Evolutionary conservation across 73 alveolate species (phyloP), one percentile per base, ranked within the genome.

Genomic region (Paramecium sexaurelia): DNA sequence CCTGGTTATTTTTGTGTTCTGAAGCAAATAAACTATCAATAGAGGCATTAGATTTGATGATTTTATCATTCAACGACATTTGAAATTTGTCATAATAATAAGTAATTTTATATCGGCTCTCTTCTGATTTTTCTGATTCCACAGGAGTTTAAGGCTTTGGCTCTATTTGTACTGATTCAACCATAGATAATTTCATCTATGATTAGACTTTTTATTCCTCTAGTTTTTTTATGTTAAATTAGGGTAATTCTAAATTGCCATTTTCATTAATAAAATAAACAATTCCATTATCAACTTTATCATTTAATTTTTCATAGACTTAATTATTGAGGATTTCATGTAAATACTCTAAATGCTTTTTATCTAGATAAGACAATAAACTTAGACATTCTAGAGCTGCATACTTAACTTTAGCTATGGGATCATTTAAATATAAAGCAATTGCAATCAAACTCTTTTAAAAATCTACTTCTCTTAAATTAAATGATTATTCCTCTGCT

Each of bases 241-340:
- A 73, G 15, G 87, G 87, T 73, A 73, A 73, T 73, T 73, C 87
- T 6, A 73, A n/a, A 73, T 73, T 73, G 0, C 87, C 87, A 35
- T 73, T 35, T 5, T 73, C 87, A 37, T 73, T 73, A 3, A 73
- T 73, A 37, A 73, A 73, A 33, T 73, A 73, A 5, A 73, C 57
- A 35, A 73, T 73, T 73, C 87, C 61, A n/a, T 73, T 32, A 13
- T 73, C 87, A 1, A 73, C 57, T 36, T 73, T 73, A 73, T 73
- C 87, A 73, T 32, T 35, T 17, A 73, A 37, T n/a, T 73, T 27
- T 32, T 73, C 87, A 73, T 73, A 73, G 4, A 73, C 57, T 73
- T 37, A 3, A 29, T 73, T 20, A 73, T 73, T 37, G n/a, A 73
- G n/a, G 6, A 73, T 3, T 73, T 73, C 87, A 73, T 73, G 87